A percentile compares a stretch with the other conserved stretches of the same genome.
Conservation (phyloP, 176 grass and related monocot species). For the Triticum dicoccoides region DNA sequence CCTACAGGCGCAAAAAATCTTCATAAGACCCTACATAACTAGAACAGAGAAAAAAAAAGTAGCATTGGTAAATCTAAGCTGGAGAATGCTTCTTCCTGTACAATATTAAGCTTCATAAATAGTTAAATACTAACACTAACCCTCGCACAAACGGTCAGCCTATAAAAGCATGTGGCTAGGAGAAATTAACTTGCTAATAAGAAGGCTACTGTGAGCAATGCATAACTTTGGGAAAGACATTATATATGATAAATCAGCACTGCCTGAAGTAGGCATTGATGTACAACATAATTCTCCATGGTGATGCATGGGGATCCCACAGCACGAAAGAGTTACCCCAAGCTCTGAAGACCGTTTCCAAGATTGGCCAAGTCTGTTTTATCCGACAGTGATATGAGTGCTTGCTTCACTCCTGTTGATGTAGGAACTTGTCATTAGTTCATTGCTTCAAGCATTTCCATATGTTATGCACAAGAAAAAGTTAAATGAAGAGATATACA, state of each 20-base stretch:
- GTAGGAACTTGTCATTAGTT: conserved; percentile 17
- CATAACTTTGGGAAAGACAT: background rate
- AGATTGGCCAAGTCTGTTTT: conserved; percentile 60
- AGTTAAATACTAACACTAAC: conserved; percentile 8
- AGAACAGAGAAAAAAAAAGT: background rate
- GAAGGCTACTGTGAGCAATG: background rate
- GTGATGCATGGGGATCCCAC: background rate
- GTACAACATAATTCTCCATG: background rate
- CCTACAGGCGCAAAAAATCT: conserved; percentile 41
- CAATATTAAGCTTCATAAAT: background rate
- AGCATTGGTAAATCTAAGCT: background rate
- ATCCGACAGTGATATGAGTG: conserved; percentile 62
- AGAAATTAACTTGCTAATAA: background rate
- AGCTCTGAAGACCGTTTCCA: conserved; percentile 55
- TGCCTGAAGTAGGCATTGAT: background rate
- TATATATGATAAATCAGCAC: background rate
- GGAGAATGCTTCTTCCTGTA: background rate
- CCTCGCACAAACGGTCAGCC: background rate
- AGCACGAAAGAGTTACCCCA: conserved; percentile 48
- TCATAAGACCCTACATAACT: background rate
- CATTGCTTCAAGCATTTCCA: background rate
- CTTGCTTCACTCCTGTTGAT: conserved; percentile 49
- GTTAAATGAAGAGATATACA: background rate
- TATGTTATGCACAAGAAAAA: background rate
- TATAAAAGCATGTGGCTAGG: background rate